Conservation (phyloP, 1,284 basidiomycete species). For the Leccinum pallidistipes region DNA sequence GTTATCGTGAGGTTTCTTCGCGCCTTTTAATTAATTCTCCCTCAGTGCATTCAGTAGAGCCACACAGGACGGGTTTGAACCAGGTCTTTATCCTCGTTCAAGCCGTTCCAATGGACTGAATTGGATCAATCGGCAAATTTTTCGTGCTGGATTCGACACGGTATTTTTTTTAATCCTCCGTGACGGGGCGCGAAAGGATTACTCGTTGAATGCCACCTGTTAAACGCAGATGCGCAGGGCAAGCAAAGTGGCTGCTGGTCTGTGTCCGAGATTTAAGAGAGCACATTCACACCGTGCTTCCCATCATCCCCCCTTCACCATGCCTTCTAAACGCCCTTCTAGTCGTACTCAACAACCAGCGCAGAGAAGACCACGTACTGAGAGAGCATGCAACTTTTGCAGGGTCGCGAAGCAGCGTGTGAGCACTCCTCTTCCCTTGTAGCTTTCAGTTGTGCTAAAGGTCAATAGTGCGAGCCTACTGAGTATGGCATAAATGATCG, state of each 20-base stretch:
- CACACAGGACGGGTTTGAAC: slow-evolving; percentile 12
- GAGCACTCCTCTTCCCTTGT: slow-evolving; percentile 4
- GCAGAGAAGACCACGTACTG: slow-evolving; percentile 18
- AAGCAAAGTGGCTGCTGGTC: slow-evolving; percentile 7
- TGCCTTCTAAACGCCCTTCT: slow-evolving; percentile 15
- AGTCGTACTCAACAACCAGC: slow-evolving; percentile 8
- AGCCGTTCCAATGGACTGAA: slow-evolving; percentile 11
- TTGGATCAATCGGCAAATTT: slow-evolving; percentile 19
- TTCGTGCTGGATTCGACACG: slow-evolving; percentile 13
- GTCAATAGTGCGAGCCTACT: slow-evolving; percentile 18
- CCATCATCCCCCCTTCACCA: slow-evolving; percentile 15
- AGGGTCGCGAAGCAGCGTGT: slow-evolving; percentile 23
- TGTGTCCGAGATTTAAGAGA: slow-evolving; percentile 24
- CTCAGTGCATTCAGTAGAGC: slow-evolving; percentile 13
- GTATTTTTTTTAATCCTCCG: slow-evolving; percentile 5
- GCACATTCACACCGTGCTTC: neutral
- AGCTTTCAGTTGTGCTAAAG: slow-evolving; percentile 7
- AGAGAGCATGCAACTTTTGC: slow-evolving; percentile 22
- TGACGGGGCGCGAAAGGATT: slow-evolving; percentile 11
- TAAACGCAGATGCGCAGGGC: slow-evolving; percentile 11
- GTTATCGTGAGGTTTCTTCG: slow-evolving; percentile 32
- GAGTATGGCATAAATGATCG: slow-evolving; percentile 20
- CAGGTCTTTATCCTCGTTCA: slow-evolving; percentile 15
- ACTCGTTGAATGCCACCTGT: slow-evolving; percentile 11
- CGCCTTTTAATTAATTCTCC: slow-evolving; percentile 32